These are phyloP conservation scores for Rhizophagus clarus DNA, from an alignment of 192 early-diverging fungal species.

Conservation along the genomic window DNA sequence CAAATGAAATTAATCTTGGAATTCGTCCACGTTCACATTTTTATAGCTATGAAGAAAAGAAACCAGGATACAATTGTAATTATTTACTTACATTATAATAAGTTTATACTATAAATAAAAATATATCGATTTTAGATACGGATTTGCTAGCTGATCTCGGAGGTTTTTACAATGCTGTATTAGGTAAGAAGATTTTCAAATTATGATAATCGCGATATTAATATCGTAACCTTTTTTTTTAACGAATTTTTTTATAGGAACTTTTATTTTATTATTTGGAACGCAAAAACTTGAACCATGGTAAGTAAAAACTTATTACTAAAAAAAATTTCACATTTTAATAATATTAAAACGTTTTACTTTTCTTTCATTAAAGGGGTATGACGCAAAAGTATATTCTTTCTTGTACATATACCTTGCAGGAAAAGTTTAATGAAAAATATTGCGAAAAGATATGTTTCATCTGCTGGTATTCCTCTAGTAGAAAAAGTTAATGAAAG, in stretches of 20 bases:
- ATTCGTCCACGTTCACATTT: not conserved
- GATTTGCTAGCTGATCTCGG: not conserved
- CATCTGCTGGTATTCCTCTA: not conserved
- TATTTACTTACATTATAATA: not conserved
- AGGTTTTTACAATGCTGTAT: not conserved
- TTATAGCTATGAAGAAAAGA: not conserved
- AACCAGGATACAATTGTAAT: not conserved
- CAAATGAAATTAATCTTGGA: not conserved
- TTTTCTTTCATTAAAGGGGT: not conserved
- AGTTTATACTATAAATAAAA: not conserved
- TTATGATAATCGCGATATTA: not conserved
- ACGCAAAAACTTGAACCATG: not conserved
- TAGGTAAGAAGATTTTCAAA: not conserved
- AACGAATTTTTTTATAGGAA: not conserved
- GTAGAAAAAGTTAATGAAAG: not conserved
- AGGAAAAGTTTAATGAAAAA: not conserved
- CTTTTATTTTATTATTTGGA: conserved; percentile 1
- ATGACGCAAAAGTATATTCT: not conserved
- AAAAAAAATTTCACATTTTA: not conserved
- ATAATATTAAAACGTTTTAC: too few relatives aligned
- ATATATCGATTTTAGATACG: not conserved
- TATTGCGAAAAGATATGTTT: not conserved
- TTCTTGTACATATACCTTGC: not conserved
- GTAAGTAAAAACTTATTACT: not conserved
- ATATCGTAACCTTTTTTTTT: not conserved